Base-by-base conservation (phyloP, 768 basidiomycete species). In the Pulveroboletus sp. region DNA sequence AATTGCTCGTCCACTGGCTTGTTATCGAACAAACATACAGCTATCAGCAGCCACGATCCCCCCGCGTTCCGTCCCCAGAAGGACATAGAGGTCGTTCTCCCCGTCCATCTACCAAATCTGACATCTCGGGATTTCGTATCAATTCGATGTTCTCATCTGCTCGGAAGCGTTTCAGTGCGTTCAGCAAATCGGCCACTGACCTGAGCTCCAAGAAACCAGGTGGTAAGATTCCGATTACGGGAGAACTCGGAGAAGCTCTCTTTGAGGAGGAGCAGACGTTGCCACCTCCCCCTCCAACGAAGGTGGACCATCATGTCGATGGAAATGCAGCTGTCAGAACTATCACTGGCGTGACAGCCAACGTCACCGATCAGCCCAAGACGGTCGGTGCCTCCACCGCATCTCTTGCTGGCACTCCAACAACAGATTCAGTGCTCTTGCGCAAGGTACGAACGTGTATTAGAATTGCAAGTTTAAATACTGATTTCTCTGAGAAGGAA, bases 171-270 rank as follows among this genome's bases (percentile, higher is more conserved):
- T 82, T 89, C 65, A 83, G 77, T 50, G 77, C 85, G 61, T 86
- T 86, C 64, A 70, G 37, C 39, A 61, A 60, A 37, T 61, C 51
- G 3, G 47, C 60, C 39, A 57, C 57, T 14, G 62, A 58, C 37
- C 39, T 55, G 47, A 50, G 54, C 15, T 38, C 32, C 17, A 65
- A 62, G 57, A 61, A 66, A 51, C 52, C 59, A 15, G 64, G 67
- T 37, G 71, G 68, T 27, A 76, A 68, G 60, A 57, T 64, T 24
- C 68, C 67, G 11, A 72, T 70, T 46, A 68, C 83, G 18, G 84
- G 83, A 15, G 87, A 89, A 69, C 75, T 86, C 77, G 87, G 87
- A 9, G 87, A 88, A 61, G 70, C 81, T 14, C 57, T 86, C 30
- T 66, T 73, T 18, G 85, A 87, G 60, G 80, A 78, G 56, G 73